phyloP scores from a whole-genome alignment of 495 filamentous ascomycete genomes.

The Neurospora terricola region DNA sequence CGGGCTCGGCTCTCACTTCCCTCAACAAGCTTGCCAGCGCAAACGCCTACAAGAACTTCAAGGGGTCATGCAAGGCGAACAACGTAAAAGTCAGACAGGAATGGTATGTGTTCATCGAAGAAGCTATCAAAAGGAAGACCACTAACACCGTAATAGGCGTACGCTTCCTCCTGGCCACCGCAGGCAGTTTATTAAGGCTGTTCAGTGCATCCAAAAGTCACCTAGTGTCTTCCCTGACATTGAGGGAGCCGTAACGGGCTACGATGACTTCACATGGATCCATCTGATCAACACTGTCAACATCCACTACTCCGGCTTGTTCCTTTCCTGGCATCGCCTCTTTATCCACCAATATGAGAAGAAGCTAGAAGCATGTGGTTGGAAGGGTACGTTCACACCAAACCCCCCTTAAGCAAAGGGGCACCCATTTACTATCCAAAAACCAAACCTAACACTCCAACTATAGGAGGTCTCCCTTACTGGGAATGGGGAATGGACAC shows the following conservation, averaged over 20 bases:
- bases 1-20: slow-evolving; percentile 12
- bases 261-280: not conserved
- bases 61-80: slow-evolving; percentile 8
- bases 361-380: not conserved
- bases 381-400: not conserved
- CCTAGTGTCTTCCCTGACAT: slow-evolving; percentile 30
- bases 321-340: slow-evolving; percentile 1
- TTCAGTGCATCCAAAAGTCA: slow-evolving; percentile 49
- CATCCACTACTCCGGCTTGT: not conserved
- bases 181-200: slow-evolving; percentile 50
- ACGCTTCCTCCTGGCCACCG: slow-evolving; percentile 37
- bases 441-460: not conserved
- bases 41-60: slow-evolving; percentile 5
- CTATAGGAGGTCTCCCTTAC: slow-evolving; percentile 6
- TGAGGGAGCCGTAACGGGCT: not conserved
- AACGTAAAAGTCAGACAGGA: slow-evolving; percentile 21
- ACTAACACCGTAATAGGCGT: slow-evolving; percentile 25
- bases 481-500: slow-evolving; percentile 22
- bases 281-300: not conserved
- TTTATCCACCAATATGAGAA: slow-evolving; percentile 3
- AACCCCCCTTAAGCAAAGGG: too few relatives aligned
- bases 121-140: not conserved
- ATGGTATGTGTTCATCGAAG: slow-evolving; percentile 3
- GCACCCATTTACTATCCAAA: too few relatives aligned
- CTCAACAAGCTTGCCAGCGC: slow-evolving; percentile 15